Evolutionary conservation across 495 filamentous ascomycete species (phyloP), one percentile per base, ranked within the genome.

Genomic region (Aeminium ludgeri): DNA sequence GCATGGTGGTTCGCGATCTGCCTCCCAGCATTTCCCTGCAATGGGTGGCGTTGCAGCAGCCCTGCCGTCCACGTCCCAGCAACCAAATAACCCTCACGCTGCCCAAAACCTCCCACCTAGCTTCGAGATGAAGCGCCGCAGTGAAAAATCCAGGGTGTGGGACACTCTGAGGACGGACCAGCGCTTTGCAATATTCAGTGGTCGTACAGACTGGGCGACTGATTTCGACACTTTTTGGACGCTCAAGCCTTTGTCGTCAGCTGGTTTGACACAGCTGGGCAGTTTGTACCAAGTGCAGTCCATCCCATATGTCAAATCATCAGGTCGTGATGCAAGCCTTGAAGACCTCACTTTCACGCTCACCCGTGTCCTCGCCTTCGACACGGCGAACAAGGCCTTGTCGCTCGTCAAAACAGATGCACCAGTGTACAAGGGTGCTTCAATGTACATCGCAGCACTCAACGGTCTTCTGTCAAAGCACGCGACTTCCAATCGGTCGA

Each of bases 381-480:
- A 20, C 35, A 23, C 19, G 2, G 2, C 1, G 18, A 25, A 3
- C 23, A 25, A 8, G 8, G 23, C 4, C 8, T 25, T 8, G 23
- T 25, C 23, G 4, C 23, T 25, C 23, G 23, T 25, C 23, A 25
- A 25, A 8, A 25, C 23, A 8, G 23, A 25, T 8, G 23, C 23
- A 4, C 8, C 23, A 8, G 8, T 25, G 23, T 8, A 25, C 23
- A 8, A 25, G 8, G 35, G 35, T 25, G 35, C 35, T 11, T 38
- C 35, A 7, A 11, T 38, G 20, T 23, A 38, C 35, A 38, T 20
- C 15, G 19, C 35, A 18, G 19, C 35, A 7, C 13, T 38, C 16
- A 38, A 38, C 16, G 35, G 35, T 23, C 35, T 38, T 11, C 7
- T 38, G 18, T 38, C 35, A 12, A 38, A 12, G 18, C 35, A 25